These are phyloP conservation scores for Aspergillus pseudoglaucus DNA, from an alignment of 2,329 filamentous ascomycete genomes.

Conservation along the genomic window DNA sequence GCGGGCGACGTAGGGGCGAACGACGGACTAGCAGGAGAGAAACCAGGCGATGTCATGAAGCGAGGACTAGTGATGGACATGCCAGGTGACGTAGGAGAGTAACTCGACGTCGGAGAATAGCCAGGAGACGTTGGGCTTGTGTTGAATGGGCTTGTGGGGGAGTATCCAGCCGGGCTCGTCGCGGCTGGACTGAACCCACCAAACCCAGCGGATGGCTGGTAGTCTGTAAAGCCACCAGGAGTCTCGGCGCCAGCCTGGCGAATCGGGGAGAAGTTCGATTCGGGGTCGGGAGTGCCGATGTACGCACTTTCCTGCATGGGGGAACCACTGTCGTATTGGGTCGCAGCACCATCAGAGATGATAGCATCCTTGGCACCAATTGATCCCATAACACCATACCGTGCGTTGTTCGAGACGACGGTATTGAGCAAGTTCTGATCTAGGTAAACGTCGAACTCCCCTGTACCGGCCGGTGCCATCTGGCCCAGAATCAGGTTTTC, in stretches of 20 bases:
- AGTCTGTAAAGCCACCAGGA: conserved; percentile 54
- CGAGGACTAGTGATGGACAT: conserved; percentile 51
- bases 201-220: conserved; percentile 62
- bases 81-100: conserved; percentile 71
- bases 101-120: conserved; percentile 57
- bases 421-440: conserved; percentile 95
- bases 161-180: conserved; percentile 58
- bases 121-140: conserved; percentile 62
- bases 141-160: conserved; percentile 70
- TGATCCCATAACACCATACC: conserved; percentile 73
- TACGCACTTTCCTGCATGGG: conserved; percentile 56
- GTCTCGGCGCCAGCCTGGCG: conserved; percentile 60
- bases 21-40: conserved; percentile 49
- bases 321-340: conserved; percentile 76
- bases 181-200: conserved; percentile 59
- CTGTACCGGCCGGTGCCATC: conserved; percentile 93
- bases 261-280: conserved; percentile 65
- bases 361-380: conserved; percentile 70
- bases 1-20: conserved; percentile 53
- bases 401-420: conserved; percentile 85
- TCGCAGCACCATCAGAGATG: conserved; percentile 72
- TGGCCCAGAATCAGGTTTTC: conserved; percentile 99
- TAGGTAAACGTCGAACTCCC: conserved; percentile 87
- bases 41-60: conserved; percentile 49
- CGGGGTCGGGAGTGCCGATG: conserved; percentile 57